Base-by-base conservation (phyloP, 345 rosid genomes). In the Erodium maritimum region DNA sequence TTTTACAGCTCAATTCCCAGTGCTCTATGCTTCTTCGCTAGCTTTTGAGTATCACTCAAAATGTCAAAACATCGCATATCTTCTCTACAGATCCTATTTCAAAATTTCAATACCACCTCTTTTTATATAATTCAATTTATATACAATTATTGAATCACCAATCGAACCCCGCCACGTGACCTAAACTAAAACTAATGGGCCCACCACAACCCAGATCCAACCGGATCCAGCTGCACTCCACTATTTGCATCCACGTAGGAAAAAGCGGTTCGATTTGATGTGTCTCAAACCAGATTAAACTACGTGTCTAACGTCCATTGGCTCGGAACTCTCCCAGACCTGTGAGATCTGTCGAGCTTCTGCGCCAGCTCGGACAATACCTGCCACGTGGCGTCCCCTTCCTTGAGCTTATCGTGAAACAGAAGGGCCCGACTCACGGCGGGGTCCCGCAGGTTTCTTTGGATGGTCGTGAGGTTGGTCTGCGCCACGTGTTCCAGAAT, bases 331-430 rank as follows among this genome's bases (percentile, higher is more conserved):
- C 71, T 79, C 62, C 64, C 77, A 7, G 33, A 3, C 7, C 65
- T 78, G 67, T 68, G 65, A 10, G 96, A 83, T 62, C 86, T 76
- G 52, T 71, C 75, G 37, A 83, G 68, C 69, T 70, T 89, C 8
- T 58, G 46, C 17, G 80, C 52, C 75, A 93, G 68, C 48, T 82
- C 67, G 23, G 63, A 73, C 1, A 89, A 66, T 17, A 87, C 77
- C 3, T 70, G 91, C 94, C 99, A 93, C 75, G 96, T 93, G 72
- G 99, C 96, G 16, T 93, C 99, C 0, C 96, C 94, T 61, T 71
- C 75, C 17, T 63, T 58, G 57, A 85, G 65, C 18, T 56, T 75
- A 21, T 74, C 77, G 48, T 87, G 66, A 76, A 75, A 85, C 29
- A 82, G 73, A 14, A 93, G 80, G 71, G 94, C 85, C 89, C 80